Evolutionary conservation across 805 yeast genomes (phyloP).

Genomic region (Brettanomyces naardenensis): DNA sequence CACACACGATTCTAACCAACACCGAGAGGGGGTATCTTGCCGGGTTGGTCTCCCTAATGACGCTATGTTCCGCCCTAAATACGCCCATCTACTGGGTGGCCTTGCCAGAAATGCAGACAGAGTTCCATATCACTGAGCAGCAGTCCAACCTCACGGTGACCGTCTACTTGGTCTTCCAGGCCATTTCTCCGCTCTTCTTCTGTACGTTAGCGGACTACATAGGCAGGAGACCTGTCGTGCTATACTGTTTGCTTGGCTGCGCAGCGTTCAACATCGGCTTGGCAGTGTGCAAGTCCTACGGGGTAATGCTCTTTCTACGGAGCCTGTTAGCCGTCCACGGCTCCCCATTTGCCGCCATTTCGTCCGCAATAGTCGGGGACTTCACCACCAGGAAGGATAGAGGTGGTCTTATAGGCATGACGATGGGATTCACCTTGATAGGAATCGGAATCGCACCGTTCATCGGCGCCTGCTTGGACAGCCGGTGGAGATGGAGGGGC

Average conservation of each 20-base stretch:
- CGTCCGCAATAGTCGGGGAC: conserved; percentile 70
- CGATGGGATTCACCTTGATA: conserved; percentile 53
- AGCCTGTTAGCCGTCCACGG: conserved; percentile 74
- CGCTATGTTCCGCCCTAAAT: conserved; percentile 62
- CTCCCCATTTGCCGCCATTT: conserved; percentile 66
- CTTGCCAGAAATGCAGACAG: conserved; percentile 43
- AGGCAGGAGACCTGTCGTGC: conserved; percentile 66
- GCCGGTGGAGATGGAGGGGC: conserved; percentile 61
- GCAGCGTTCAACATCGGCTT: conserved; percentile 58
- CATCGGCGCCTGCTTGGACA: conserved; percentile 48
- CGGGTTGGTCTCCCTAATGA: conserved; percentile 34
- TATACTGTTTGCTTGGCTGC: conserved; percentile 47
- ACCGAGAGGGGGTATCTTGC: conserved; percentile 35
- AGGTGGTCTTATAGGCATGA: conserved; percentile 66
- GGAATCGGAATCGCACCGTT: conserved; percentile 79
- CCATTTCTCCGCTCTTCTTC: conserved; percentile 61
- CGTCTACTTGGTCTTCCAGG: conserved; percentile 69
- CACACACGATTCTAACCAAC: not conserved
- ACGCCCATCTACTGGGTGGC: conserved; percentile 81
- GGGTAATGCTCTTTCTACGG: conserved; percentile 57
- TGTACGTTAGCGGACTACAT: conserved; percentile 59
- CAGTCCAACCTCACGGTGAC: conserved; percentile 66
- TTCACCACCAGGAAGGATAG: conserved; percentile 55
- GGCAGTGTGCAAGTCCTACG: conserved; percentile 48
- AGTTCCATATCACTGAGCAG: conserved; percentile 50